A percentile compares a stretch with the other conserved stretches of the same genome.
Evolutionary conservation across 2,329 filamentous ascomycete species (phyloP).

Genomic region (Beauveria bassiana): DNA sequence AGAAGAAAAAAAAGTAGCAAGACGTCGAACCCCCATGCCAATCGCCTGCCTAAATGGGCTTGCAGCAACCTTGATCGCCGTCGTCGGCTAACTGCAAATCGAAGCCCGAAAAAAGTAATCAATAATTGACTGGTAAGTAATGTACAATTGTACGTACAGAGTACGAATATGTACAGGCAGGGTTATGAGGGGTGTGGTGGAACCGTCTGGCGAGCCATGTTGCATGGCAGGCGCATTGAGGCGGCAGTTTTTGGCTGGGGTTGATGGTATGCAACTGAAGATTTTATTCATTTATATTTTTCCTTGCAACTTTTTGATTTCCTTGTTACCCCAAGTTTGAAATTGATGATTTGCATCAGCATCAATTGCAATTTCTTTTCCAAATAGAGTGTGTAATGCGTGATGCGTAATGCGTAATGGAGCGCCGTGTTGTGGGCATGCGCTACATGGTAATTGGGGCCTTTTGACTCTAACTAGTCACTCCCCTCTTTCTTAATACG

Average conservation of each 20-base stretch:
- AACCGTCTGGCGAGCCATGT: not conserved
- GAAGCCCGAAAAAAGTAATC: not conserved
- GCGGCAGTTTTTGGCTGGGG: not conserved
- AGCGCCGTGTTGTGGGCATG: not conserved
- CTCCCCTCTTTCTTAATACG: constrained; percentile 1
- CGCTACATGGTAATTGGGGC: not conserved
- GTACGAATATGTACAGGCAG: not conserved
- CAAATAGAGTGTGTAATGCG: not conserved
- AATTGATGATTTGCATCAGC: not conserved
- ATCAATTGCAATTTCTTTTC: not conserved
- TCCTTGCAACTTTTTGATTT: not conserved
- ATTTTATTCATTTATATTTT: not conserved
- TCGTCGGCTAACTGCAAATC: not conserved
- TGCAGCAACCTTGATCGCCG: constrained; percentile 2
- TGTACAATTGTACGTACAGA: not conserved
- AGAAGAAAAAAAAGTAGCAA: too few relatives aligned
- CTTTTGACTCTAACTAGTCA: too few relatives aligned
- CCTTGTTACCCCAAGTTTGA: not conserved
- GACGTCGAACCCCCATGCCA: not conserved
- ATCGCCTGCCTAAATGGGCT: constrained; percentile 3
- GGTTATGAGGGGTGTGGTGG: not conserved
- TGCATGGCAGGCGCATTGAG: not conserved
- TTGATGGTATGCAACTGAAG: not conserved
- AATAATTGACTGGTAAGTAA: not conserved
- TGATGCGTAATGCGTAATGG: not conserved